Conservation (phyloP, 129 eudicot genomes). For the Ambrosia artemisiifolia region DNA sequence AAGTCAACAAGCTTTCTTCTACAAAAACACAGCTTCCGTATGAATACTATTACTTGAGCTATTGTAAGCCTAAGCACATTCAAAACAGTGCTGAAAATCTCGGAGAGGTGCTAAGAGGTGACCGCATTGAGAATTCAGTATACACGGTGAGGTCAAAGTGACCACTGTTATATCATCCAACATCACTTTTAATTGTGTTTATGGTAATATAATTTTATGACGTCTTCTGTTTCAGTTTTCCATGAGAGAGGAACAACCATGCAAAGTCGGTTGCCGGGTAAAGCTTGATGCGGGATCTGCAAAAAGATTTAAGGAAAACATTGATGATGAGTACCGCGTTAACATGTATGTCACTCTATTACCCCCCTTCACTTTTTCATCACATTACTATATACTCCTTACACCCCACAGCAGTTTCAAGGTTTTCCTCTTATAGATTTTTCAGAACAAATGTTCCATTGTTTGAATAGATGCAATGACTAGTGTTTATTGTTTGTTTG, state of each 20-base stretch:
- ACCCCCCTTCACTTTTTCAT: background rate
- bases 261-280: conserved; percentile 71
- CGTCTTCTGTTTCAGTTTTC: conserved; percentile 45
- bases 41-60: conserved; percentile 84
- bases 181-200: background rate
- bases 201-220: conserved; percentile 7
- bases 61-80: conserved; percentile 75
- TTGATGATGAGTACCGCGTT: conserved; percentile 91
- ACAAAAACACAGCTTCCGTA: conserved; percentile 97
- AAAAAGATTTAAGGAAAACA: conserved; percentile 83
- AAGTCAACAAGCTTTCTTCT: conserved; percentile 97
- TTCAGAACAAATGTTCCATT: background rate
- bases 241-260: conserved; percentile 83
- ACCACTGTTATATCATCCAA: background rate
- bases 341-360: conserved; percentile 59
- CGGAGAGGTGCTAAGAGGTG: conserved; percentile 98
- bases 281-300: conserved; percentile 69
- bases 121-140: conserved; percentile 92
- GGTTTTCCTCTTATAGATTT: background rate
- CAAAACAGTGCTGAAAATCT: conserved; percentile 82
- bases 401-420: background rate
- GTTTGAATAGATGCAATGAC: background rate
- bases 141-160: conserved; percentile 56
- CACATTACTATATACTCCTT: background rate
- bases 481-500: background rate